Conservation (phyloP, 352 stramenopile species). For the Globisporangium perplexum region DNA sequence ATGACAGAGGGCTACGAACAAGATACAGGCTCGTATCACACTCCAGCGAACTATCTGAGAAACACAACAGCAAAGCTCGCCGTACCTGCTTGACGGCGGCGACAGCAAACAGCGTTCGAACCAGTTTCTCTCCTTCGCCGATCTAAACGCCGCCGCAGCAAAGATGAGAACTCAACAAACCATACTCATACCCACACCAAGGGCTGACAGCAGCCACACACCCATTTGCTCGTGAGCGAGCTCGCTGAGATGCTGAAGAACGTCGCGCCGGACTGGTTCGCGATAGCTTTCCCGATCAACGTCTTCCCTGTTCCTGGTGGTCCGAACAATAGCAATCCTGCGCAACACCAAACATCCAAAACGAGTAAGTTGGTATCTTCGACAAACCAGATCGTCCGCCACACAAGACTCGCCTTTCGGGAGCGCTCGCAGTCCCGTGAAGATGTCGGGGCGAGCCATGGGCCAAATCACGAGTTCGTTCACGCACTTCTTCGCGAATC, state of each 20-base stretch:
- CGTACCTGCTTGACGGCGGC: slow-evolving; percentile 87
- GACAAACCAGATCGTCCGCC: background rate
- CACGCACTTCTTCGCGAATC: slow-evolving; percentile 97
- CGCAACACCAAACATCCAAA: background rate
- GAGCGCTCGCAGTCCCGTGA: slow-evolving; percentile 92
- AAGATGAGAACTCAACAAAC: background rate
- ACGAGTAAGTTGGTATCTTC: background rate
- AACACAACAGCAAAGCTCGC: background rate
- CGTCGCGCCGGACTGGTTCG: slow-evolving; percentile 94
- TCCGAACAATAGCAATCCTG: slow-evolving; percentile 93
- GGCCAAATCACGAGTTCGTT: slow-evolving; percentile 98
- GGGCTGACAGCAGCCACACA: slow-evolving; percentile 9
- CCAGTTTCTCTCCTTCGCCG: slow-evolving; percentile 98
- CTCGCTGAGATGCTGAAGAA: slow-evolving; percentile 99
- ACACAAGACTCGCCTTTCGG: slow-evolving; percentile 63
- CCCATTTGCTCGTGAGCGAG: slow-evolving; percentile 99
- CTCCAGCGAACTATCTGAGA: background rate
- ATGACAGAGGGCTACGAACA: slow-evolving; percentile 90
- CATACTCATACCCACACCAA: background rate
- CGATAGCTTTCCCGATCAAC: slow-evolving; percentile 99
- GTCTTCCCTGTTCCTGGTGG: slow-evolving; percentile 97
- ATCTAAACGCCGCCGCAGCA: slow-evolving; percentile 54
- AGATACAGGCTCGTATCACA: background rate
- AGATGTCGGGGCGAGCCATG: slow-evolving; percentile 97
- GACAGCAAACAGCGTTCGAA: slow-evolving; percentile 96